Evolutionary conservation across 768 basidiomycete genomes (phyloP), one percentile per base, ranked within the genome.

Genomic region (Leccinum imitatum): DNA sequence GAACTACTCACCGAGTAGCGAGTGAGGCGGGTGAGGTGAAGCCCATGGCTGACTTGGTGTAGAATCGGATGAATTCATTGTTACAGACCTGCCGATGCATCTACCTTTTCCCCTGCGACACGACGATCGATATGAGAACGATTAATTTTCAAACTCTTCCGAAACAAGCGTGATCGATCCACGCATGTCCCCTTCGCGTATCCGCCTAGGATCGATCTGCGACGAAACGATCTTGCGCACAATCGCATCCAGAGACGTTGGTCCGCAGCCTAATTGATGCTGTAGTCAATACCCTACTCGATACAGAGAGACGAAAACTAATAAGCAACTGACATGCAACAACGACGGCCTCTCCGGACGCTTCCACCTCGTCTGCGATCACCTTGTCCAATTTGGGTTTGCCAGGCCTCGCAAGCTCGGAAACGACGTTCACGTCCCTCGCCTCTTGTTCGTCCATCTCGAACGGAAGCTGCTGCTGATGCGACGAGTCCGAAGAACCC

Each of bases 91-190:
- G 15, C 37, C 13, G 11, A 3, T 23, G 17, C 19, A 21, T 10
- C n/a, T 44, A 23, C 47, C 47, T 5, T 14, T 21, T 33, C 14
- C 6, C 27, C 21, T 13, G 4, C 31, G 15, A 33, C 19, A 30
- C 11, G 11, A 46, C 15, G 17, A 39, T 46, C 13, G 14, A 35
- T 8, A 25, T 25, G 6, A 25, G 52, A 17, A 39, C 3, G 13
- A 17, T 81, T 70, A 89, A 64, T 81, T 84, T 58, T 83, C 82
- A 66, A 87, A 89, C 62, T 90, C 86, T 67, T 90, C 89, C 2
- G 84, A 84, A 31, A 87, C 78, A 55, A 90, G 79, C 30, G 80
- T 72, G 57, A 90, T 82, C 21, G 76, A 79, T 17, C 87, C 85
- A 39, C 82, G 79, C 71, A 78, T 76, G 70, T 87, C 85, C 3